These are phyloP conservation scores for Athelia psychrophila DNA, from an alignment of 1,284 basidiomycete species.

Conservation along the genomic window DNA sequence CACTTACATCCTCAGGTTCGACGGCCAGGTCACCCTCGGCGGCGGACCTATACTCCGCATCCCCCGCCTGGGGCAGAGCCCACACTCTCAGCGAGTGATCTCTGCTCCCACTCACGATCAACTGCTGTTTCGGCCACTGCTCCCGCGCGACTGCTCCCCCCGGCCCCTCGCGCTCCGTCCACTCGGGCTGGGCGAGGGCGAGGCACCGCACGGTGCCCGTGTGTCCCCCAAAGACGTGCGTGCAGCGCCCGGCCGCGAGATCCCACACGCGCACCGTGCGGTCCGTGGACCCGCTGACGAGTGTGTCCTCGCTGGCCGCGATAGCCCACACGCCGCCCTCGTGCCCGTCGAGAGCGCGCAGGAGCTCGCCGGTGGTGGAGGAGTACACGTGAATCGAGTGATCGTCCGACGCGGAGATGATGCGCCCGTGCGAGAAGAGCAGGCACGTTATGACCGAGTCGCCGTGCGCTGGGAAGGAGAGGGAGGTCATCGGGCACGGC, in stretches of 20 bases:
- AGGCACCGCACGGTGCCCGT: slow-evolving; percentile 91
- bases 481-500: no score
- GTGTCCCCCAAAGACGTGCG: slow-evolving; percentile 91
- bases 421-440: slow-evolving; percentile 88
- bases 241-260: slow-evolving; percentile 73
- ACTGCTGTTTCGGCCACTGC: slow-evolving; percentile 80
- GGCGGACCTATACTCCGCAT: slow-evolving; percentile 77
- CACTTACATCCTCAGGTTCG: slow-evolving; percentile 47
- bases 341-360: slow-evolving; percentile 80
- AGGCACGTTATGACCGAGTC: slow-evolving; percentile 91
- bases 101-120: slow-evolving; percentile 92
- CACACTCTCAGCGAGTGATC: slow-evolving; percentile 90
- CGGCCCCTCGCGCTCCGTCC: slow-evolving; percentile 66
- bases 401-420: slow-evolving; percentile 93
- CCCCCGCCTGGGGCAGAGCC: slow-evolving; percentile 79
- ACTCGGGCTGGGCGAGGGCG: slow-evolving; percentile 84
- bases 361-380: slow-evolving; percentile 72
- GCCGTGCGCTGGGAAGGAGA: slow-evolving; percentile 86
- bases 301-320: slow-evolving; percentile 76
- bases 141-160: slow-evolving; percentile 57
- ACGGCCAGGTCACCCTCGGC: slow-evolving; percentile 81
- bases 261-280: slow-evolving; percentile 95
- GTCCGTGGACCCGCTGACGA: slow-evolving; percentile 93
- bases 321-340: slow-evolving; percentile 96
- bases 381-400: slow-evolving; percentile 92